These are phyloP conservation scores for Gnomoniopsis smithogilvyi DNA, from an alignment of 2,329 filamentous ascomycete genomes.

Conservation along the genomic window DNA sequence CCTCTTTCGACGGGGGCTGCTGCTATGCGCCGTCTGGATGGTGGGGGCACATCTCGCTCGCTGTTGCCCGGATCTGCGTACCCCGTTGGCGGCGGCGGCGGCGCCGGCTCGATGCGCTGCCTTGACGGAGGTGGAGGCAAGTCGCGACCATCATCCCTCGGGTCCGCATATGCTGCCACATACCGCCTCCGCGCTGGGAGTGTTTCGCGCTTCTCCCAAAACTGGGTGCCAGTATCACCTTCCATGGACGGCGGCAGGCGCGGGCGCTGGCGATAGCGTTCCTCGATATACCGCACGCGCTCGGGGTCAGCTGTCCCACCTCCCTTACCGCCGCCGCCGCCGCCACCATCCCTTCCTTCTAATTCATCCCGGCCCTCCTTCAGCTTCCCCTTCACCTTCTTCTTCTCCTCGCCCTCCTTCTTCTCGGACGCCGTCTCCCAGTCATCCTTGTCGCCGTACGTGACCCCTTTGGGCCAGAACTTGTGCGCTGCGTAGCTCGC, in stretches of 20 bases:
- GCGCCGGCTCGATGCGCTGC: not conserved
- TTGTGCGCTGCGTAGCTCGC: slow-evolving; percentile 34
- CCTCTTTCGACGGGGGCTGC: not conserved
- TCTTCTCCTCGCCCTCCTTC: slow-evolving; percentile 14
- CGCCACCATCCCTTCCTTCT: not conserved
- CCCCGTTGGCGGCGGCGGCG: not conserved
- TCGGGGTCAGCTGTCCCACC: slow-evolving; percentile 1
- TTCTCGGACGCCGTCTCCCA: slow-evolving; percentile 29
- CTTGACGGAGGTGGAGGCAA: not conserved
- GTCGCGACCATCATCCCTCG: not conserved
- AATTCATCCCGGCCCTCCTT: slow-evolving; percentile 14
- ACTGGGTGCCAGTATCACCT: not conserved
- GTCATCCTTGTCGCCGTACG: slow-evolving; percentile 35
- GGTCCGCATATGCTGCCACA: not conserved
- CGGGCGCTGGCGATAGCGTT: not conserved
- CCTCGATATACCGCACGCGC: not conserved
- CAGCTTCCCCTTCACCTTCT: slow-evolving; percentile 13
- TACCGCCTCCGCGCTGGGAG: not conserved
- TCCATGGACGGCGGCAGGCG: slow-evolving; percentile 1
- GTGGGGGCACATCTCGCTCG: too few relatives aligned
- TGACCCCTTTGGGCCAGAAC: slow-evolving; percentile 35
- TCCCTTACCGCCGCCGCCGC: not conserved
- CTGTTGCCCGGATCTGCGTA: too few relatives aligned
- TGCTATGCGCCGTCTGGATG: not conserved
- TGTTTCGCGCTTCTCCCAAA: slow-evolving; percentile 5